These are phyloP conservation scores for Capniomyces stellatus DNA, from an alignment of 371 early-diverging fungal genomes.

Conservation along the genomic window DNA sequence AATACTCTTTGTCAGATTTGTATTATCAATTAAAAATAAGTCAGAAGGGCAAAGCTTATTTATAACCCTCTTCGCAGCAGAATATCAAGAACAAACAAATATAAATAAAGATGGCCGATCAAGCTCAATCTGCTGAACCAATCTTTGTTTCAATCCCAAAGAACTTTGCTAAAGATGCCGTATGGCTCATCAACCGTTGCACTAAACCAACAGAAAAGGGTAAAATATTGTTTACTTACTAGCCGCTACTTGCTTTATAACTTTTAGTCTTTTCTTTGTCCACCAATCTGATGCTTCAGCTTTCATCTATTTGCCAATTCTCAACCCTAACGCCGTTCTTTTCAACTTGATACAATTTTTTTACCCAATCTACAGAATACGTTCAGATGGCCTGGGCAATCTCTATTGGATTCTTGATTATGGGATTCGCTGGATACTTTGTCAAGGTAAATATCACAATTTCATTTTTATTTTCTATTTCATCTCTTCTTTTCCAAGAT, in stretches of 20 bases:
- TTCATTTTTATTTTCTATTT: no score
- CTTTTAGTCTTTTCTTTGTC: background rate
- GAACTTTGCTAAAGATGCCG: constrained; percentile 77
- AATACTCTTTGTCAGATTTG: no score
- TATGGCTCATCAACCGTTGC: constrained; percentile 81
- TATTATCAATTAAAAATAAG: no score
- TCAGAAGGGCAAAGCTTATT: no score
- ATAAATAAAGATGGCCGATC: background rate
- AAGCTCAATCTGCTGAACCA: constrained; percentile 28
- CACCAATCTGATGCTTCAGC: background rate
- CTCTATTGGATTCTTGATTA: constrained; percentile 88
- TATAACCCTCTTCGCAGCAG: no score
- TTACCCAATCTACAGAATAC: constrained; percentile 46
- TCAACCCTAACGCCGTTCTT: no score
- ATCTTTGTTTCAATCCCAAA: constrained; percentile 56
- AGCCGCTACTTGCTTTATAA: no score
- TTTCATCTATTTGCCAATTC: background rate
- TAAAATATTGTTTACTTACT: no score
- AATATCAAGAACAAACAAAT: no score
- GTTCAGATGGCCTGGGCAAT: constrained; percentile 83
- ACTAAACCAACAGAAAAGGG: constrained; percentile 92
- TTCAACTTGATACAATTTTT: no score
- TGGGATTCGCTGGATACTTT: constrained; percentile 95
- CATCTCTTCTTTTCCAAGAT: no score
- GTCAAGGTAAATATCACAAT: constrained; percentile 52